A percentile compares a stretch with the other conserved stretches of the same genome.
Evolutionary conservation across 495 filamentous ascomycete genomes (phyloP).

Genomic region (Staphylotrichum longicolle): DNA sequence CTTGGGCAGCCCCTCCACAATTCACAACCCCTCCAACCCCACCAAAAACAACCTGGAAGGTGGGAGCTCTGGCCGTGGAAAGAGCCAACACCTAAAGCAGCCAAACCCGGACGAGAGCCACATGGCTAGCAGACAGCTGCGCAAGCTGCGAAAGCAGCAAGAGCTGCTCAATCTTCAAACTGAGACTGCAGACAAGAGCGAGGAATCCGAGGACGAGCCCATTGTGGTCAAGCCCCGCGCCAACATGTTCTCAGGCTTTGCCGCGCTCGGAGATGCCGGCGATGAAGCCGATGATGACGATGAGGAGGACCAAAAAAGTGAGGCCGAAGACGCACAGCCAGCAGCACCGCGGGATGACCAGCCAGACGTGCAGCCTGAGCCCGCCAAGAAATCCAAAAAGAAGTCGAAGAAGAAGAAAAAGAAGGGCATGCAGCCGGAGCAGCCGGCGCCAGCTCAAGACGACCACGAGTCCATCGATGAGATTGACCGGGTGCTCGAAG

Average conservation of each 20-base stretch:
- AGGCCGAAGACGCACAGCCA: constrained; percentile 43
- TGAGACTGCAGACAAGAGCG: constrained; percentile 42
- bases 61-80: no score
- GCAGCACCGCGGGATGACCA: constrained; percentile 42
- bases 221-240: constrained; percentile 40
- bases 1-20: not conserved
- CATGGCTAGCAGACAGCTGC: constrained; percentile 80
- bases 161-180: constrained; percentile 46
- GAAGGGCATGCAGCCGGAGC: constrained; percentile 43
- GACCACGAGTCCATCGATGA: constrained; percentile 60
- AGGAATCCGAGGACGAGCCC: constrained; percentile 46
- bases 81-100: not conserved
- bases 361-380: constrained; percentile 36
- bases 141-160: constrained; percentile 73
- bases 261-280: constrained; percentile 45
- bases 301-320: constrained; percentile 43
- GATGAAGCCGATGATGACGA: constrained; percentile 39
- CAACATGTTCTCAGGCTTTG: constrained; percentile 50
- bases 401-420: constrained; percentile 61
- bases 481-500: constrained; percentile 74
- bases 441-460: constrained; percentile 19
- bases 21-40: no score
- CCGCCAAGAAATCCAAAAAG: constrained; percentile 59
- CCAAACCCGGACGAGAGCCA: not conserved
- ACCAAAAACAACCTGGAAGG: no score